A percentile compares a stretch with the other conserved stretches of the same genome.
These are phyloP conservation scores for Babesia caballi DNA, from an alignment of 169 alveolate genomes.

Conservation along the genomic window DNA sequence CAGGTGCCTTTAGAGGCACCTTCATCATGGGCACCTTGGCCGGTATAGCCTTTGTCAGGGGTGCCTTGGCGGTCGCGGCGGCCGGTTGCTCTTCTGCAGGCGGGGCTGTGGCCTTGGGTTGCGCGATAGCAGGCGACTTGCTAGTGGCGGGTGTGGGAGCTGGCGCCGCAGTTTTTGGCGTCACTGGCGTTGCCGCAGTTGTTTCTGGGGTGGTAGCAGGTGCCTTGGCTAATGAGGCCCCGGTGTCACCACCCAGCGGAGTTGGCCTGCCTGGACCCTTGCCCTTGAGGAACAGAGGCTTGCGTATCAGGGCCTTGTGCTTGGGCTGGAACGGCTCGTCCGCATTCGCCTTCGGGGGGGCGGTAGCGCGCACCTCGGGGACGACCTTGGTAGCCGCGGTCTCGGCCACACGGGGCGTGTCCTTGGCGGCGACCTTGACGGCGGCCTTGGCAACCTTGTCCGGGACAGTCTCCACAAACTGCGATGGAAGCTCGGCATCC, in stretches of 20 bases:
- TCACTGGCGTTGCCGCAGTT: too few relatives aligned
- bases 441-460: conserved; percentile 1
- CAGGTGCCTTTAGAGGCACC: background rate
- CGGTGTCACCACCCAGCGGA: conserved; percentile 4
- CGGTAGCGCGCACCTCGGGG: background rate
- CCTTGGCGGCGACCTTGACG: background rate
- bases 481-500: conserved; percentile 5
- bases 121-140: background rate
- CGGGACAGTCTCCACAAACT: conserved; percentile 12
- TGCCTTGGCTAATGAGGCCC: too few relatives aligned
- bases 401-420: background rate
- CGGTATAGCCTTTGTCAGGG: background rate
- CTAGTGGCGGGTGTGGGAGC: background rate
- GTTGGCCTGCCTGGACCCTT: conserved; percentile 32
- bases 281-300: conserved; percentile 60
- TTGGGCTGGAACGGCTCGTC: conserved; percentile 36
- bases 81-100: background rate
- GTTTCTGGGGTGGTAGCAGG: background rate
- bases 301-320: conserved; percentile 29
- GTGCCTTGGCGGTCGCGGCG: background rate
- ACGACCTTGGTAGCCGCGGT: background rate
- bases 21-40: background rate
- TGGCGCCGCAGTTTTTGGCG: background rate
- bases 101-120: background rate
- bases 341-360: conserved; percentile 6